Evolutionary conservation across 345 rosid species (phyloP), one percentile per base, ranked within the genome.

Genomic region (Pugionium cornutum): DNA sequence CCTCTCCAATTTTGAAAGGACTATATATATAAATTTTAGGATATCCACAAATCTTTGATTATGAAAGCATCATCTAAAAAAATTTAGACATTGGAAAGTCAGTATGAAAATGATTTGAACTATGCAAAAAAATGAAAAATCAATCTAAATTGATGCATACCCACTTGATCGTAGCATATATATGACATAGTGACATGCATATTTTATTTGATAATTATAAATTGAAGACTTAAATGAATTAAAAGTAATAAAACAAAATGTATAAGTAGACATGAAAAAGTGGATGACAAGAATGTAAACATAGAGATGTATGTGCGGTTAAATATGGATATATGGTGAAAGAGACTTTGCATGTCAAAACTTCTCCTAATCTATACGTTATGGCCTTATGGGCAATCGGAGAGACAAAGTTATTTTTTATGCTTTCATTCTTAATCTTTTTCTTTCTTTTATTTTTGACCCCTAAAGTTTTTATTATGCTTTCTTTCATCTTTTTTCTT

Each of bases 291-390:
- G 59, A 72, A 4, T 30, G 28, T 18, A 58, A 27, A 18, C 47
- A 65, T 4, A 64, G 76, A 72, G 40, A 72, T 4, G 30, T 72
- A 65, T 70, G 71, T 65, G 60, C n/a, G 70, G 76, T 64, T 42
- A 57, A 72, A 58, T 33, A 72, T 33, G 76, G 76, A 65, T 37
- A 58, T 28, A 10, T 57, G 35, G 33, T 56, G 75, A 64, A 8
- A 56, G 58, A 5, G 70, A 64, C 64, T 2, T 18, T 63, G 68
- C 76, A 72, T 72, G 70, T 72, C 66, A 72, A 72, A 64, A 65
- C 46, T 56, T 72, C 71, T 65, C 76, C 55, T 65, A 72, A 49
- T 18, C 33, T 30, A 18, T 72, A 71, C 66, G 51, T 57, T 3
- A 41, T 48, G 64, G 66, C 48, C 58, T 72, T 64, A 64, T 72